These are phyloP conservation scores for Xylaria sp. DNA, from an alignment of 2,329 filamentous ascomycete genomes.

Conservation along the genomic window DNA sequence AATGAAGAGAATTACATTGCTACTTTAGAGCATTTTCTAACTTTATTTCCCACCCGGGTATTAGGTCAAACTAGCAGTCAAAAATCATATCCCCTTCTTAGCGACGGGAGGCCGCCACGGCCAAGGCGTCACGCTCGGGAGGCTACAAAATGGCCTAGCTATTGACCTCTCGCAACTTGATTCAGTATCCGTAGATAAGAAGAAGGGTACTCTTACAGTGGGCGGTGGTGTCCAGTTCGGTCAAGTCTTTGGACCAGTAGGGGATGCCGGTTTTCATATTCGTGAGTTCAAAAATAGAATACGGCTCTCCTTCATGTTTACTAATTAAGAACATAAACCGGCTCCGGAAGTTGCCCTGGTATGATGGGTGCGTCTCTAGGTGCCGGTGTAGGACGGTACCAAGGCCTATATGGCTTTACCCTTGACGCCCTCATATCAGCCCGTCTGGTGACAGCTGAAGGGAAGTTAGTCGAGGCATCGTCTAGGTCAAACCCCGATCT, in stretches of 20 bases:
- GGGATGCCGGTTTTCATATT: constrained; percentile 28
- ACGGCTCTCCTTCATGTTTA: too few relatives aligned
- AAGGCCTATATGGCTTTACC: constrained; percentile 25
- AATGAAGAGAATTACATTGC: too few relatives aligned
- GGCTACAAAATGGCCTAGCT: constrained; percentile 23
- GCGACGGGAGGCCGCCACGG: constrained; percentile 30
- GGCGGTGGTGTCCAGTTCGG: constrained; percentile 66
- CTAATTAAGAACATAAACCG: too few relatives aligned
- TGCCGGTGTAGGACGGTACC: constrained; percentile 22
- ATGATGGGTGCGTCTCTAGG: too few relatives aligned
- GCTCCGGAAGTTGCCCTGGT: too few relatives aligned
- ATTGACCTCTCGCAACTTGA: constrained; percentile 38
- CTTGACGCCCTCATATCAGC: constrained; percentile 28
- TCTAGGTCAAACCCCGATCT: constrained; percentile 20
- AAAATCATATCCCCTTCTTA: constrained; percentile 25
- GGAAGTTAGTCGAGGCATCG: constrained; percentile 25
- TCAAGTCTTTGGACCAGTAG: constrained; percentile 44
- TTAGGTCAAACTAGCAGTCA: constrained; percentile 25
- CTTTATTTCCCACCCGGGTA: too few relatives aligned
- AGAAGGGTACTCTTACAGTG: constrained; percentile 46
- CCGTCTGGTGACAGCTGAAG: constrained; percentile 22
- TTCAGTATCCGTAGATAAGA: constrained; percentile 30
- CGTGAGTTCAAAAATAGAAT: too few relatives aligned
- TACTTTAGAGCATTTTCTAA: too few relatives aligned
- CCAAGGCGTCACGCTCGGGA: constrained; percentile 17